Evolutionary conservation across 345 rosid genomes (phyloP).

Genomic region (Aegle marmelos): DNA sequence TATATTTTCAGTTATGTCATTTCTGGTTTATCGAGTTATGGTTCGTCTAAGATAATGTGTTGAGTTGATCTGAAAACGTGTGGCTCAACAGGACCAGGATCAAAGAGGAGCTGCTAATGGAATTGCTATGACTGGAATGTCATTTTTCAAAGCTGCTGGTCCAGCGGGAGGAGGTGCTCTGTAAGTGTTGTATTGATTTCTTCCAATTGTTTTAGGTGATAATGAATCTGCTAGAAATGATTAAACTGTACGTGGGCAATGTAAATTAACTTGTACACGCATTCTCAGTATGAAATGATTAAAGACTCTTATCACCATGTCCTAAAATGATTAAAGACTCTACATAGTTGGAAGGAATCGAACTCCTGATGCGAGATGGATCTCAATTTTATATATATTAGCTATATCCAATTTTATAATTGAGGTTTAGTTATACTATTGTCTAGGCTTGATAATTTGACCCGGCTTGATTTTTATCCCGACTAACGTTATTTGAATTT

Average conservation of each 20-base stretch:
- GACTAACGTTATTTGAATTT: too few relatives aligned
- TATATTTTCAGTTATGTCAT: not conserved
- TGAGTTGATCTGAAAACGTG: not conserved
- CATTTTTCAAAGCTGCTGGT: conserved; percentile 51
- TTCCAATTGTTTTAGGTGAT: not conserved
- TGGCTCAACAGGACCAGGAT: conserved; percentile 40
- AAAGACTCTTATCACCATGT: not conserved
- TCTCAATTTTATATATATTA: too few relatives aligned
- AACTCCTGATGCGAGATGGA: not conserved
- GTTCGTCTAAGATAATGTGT: not conserved
- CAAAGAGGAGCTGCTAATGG: conserved; percentile 64
- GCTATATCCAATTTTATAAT: not conserved
- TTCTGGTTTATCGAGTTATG: not conserved
- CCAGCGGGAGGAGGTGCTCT: conserved; percentile 53
- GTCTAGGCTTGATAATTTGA: too few relatives aligned
- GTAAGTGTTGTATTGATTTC: conserved; percentile 28
- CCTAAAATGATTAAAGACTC: not conserved
- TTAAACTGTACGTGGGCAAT: not conserved
- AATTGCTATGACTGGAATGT: conserved; percentile 47
- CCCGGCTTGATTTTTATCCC: too few relatives aligned
- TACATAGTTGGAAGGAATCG: not conserved
- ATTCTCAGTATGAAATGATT: not conserved
- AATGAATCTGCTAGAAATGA: not conserved
- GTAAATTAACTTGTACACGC: not conserved
- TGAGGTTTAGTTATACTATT: not conserved